Evolutionary conservation across 352 stramenopile species (phyloP).

Genomic region (Pythium vanterpoolii): DNA sequence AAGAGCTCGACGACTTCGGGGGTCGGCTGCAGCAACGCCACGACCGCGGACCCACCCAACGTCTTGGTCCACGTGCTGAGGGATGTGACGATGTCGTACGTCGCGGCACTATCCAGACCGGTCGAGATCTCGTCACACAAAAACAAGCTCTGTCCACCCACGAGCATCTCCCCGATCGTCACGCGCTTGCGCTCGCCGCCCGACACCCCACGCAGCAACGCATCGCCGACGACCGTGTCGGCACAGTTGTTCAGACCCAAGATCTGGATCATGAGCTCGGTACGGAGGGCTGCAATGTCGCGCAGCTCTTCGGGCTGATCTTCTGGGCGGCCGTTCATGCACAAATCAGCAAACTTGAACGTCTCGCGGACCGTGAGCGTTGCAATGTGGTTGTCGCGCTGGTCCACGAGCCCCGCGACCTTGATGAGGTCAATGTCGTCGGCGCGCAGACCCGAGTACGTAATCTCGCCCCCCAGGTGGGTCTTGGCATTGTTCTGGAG

Average conservation of each 20-base stretch:
- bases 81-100: slow-evolving; percentile 87
- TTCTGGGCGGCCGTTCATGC: slow-evolving; percentile 57
- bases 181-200: slow-evolving; percentile 86
- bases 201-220: slow-evolving; percentile 82
- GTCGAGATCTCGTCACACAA: slow-evolving; percentile 93
- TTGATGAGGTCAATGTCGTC: slow-evolving; percentile 67
- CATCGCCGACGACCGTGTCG: slow-evolving; percentile 92
- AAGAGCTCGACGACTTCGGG: slow-evolving; percentile 94
- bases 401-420: slow-evolving; percentile 58
- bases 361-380: slow-evolving; percentile 94
- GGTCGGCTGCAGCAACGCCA: slow-evolving; percentile 57
- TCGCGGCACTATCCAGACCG: slow-evolving; percentile 90
- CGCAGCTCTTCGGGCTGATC: slow-evolving; percentile 71
- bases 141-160: slow-evolving; percentile 65
- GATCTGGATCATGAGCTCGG: slow-evolving; percentile 68
- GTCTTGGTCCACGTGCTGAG: slow-evolving; percentile 40
- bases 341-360: slow-evolving; percentile 94
- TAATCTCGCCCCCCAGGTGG: slow-evolving; percentile 51
- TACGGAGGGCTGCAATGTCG: slow-evolving; percentile 62
- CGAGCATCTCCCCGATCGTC: slow-evolving; percentile 91
- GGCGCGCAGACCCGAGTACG: slow-evolving; percentile 50
- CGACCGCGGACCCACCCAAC: slow-evolving; percentile 29
- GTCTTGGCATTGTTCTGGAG: slow-evolving; percentile 43
- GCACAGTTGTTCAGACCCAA: slow-evolving; percentile 87
- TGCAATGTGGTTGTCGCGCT: slow-evolving; percentile 85